Evolutionary conservation across 1,284 basidiomycete species (phyloP).

Genomic region (Apiotrichum siamense): DNA sequence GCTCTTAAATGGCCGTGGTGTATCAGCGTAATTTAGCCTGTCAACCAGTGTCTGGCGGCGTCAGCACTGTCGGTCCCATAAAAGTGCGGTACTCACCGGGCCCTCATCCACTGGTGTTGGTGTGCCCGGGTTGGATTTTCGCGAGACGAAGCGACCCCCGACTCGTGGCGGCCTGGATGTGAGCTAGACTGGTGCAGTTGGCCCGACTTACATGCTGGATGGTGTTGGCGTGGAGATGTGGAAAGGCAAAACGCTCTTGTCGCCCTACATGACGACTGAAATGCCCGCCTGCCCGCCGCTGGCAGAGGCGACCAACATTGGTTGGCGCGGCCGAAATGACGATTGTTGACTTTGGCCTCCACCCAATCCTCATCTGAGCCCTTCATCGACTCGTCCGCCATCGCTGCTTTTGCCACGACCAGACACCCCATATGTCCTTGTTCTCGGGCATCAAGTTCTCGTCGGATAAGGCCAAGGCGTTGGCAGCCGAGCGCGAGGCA

Average conservation of each 20-base stretch:
- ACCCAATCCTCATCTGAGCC: too few species aligned
- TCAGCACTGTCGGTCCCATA: neutral
- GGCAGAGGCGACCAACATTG: too few species aligned
- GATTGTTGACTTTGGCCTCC: too few species aligned
- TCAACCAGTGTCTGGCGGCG: constrained; percentile 27
- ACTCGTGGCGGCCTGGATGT: constrained; percentile 11
- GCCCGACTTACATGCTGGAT: constrained; percentile 4
- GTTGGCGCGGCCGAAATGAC: too few species aligned
- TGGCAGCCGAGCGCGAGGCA: constrained; percentile 12
- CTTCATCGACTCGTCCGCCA: neutral
- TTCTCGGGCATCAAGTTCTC: constrained; percentile 44
- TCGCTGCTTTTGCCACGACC: neutral
- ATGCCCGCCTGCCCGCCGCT: too few species aligned
- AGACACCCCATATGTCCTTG: constrained; percentile 31
- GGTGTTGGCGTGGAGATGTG: neutral
- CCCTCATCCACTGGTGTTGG: constrained; percentile 29
- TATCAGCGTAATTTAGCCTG: constrained; percentile 36
- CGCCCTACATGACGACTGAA: too few species aligned
- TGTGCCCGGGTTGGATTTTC: constrained; percentile 38
- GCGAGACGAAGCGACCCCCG: constrained; percentile 14
- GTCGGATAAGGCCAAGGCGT: constrained; percentile 16
- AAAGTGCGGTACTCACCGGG: constrained; percentile 6
- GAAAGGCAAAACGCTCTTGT: too few species aligned
- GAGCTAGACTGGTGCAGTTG: neutral
- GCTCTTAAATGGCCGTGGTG: constrained; percentile 42